These are phyloP conservation scores for Lippia alba DNA, from an alignment of 305 asterid species.

Conservation along the genomic window DNA sequence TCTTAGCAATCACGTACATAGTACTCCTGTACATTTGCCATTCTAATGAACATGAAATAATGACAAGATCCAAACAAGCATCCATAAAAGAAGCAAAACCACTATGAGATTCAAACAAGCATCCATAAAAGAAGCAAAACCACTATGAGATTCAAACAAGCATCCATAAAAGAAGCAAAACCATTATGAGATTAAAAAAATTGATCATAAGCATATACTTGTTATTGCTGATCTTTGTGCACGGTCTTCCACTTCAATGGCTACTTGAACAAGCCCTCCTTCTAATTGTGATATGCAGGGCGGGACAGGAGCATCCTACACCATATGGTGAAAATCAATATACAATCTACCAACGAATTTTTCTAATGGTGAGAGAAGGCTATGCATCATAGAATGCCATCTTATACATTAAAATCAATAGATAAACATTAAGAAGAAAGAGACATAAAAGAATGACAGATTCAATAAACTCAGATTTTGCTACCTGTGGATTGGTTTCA, in stretches of 20 bases:
- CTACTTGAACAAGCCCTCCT: constrained; percentile 98
- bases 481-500: constrained; percentile 97
- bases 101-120: constrained; percentile 18
- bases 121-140: constrained; percentile 20
- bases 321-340: constrained; percentile 30
- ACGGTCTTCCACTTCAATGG: constrained; percentile 98
- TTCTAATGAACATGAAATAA: neutral
- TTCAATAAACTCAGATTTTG: constrained; percentile 11
- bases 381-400: constrained; percentile 7
- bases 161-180: constrained; percentile 22
- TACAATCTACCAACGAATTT: constrained; percentile 22
- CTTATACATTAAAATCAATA: neutral
- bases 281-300: constrained; percentile 97
- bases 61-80: constrained; percentile 13
- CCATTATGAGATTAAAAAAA: constrained; percentile 12
- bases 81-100: constrained; percentile 15
- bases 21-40: neutral
- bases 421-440: constrained; percentile 1
- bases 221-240: constrained; percentile 95
- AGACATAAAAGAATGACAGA: neutral
- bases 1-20: constrained; percentile 29
- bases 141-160: constrained; percentile 16
- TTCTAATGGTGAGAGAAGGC: constrained; percentile 23
- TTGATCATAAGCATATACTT: constrained; percentile 50
- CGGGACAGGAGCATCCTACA: constrained; percentile 99